Evolutionary conservation across 1,284 basidiomycete genomes (phyloP).

Genomic region (Cerioporus squamosus): DNA sequence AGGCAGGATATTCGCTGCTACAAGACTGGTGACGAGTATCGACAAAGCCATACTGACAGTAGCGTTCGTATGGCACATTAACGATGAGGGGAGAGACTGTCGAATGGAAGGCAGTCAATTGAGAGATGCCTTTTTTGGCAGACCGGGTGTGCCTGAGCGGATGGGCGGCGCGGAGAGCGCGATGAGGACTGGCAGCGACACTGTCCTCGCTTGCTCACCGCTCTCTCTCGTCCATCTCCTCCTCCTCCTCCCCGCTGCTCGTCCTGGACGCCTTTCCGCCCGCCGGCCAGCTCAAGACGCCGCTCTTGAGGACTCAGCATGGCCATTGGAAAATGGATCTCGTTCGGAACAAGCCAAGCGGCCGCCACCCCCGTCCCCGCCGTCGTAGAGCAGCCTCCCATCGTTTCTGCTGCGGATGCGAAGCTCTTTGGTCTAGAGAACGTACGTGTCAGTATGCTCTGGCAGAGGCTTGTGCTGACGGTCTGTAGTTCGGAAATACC

Average conservation of each 20-base stretch:
- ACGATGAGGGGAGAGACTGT: not conserved
- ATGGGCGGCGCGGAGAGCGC: constrained; percentile 1
- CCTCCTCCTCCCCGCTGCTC: not conserved
- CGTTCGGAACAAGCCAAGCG: constrained; percentile 27
- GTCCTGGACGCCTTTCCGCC: constrained; percentile 1
- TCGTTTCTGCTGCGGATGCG: constrained; percentile 60
- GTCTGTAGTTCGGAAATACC: constrained; percentile 76
- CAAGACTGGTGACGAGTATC: too few species aligned
- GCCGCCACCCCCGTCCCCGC: constrained; percentile 20
- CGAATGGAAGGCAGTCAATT: not conserved
- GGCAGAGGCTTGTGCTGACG: constrained; percentile 9
- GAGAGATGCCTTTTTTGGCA: not conserved
- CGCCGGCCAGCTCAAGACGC: constrained; percentile 11
- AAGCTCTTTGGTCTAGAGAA: constrained; percentile 94
- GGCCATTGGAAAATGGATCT: constrained; percentile 36
- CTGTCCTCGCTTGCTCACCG: not conserved
- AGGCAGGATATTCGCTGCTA: too few species aligned
- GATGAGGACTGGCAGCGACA: not conserved
- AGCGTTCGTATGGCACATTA: not conserved
- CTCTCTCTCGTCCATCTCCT: not conserved
- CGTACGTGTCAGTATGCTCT: constrained; percentile 50
- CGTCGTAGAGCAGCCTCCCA: constrained; percentile 26
- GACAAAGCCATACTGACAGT: too few species aligned
- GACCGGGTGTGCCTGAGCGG: constrained; percentile 9
- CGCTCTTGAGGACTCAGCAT: constrained; percentile 23